Evolutionary conservation across 2,329 filamentous ascomycete species (phyloP).

Genomic region (Venturia nashicola): DNA sequence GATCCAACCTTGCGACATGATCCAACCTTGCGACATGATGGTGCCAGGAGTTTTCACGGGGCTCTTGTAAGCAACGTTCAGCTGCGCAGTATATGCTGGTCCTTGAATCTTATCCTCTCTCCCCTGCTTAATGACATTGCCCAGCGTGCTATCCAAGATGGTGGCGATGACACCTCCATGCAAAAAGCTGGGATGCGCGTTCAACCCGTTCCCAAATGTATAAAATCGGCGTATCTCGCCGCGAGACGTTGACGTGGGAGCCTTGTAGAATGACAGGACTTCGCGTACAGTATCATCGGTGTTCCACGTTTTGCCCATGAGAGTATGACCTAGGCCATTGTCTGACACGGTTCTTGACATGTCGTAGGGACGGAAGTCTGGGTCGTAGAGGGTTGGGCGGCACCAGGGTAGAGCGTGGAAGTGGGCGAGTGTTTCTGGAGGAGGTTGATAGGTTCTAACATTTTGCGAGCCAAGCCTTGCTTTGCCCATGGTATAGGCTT

Average conservation of each 20-base stretch:
- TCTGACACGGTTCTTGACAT: slow-evolving; percentile 5
- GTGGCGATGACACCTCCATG: slow-evolving; percentile 10
- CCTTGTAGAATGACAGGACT: slow-evolving; percentile 7
- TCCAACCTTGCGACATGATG: slow-evolving; percentile 8
- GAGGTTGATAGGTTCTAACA: neutral
- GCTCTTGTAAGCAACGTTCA: slow-evolving; percentile 10
- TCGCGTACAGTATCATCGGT: slow-evolving; percentile 6
- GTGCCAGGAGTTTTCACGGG: slow-evolving; percentile 10
- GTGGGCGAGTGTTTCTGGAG: slow-evolving; percentile 3
- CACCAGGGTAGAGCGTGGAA: slow-evolving; percentile 4
- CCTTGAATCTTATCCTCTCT: neutral
- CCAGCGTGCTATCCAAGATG: slow-evolving; percentile 9
- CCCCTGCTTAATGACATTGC: neutral
- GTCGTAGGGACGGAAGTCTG: slow-evolving; percentile 1
- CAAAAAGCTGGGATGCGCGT: slow-evolving; percentile 9
- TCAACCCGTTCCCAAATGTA: slow-evolving; percentile 9
- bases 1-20: slow-evolving; percentile 8
- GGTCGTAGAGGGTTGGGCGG: neutral
- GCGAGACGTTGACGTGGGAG: neutral
- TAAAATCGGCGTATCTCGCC: slow-evolving; percentile 10
- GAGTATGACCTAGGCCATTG: slow-evolving; percentile 7
- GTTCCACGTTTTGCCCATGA: slow-evolving; percentile 9
- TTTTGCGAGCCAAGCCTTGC: neutral
- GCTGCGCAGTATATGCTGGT: slow-evolving; percentile 8
- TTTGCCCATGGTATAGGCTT: neutral